Conservation (phyloP, 495 filamentous ascomycete species). For the Penicillium cataractarum region DNA sequence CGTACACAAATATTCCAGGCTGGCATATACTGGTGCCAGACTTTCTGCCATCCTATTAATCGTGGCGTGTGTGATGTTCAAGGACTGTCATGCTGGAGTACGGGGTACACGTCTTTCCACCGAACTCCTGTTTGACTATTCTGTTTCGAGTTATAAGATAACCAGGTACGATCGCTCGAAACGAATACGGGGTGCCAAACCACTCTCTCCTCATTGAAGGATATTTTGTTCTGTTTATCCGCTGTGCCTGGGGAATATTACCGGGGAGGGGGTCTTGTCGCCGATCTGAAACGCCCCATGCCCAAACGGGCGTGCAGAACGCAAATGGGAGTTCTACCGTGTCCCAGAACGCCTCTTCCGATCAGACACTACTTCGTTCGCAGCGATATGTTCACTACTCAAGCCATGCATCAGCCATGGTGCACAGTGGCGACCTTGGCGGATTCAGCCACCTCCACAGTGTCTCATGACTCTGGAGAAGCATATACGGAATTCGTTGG, state of each 20-base stretch:
- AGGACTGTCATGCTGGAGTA: background rate
- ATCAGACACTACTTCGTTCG: background rate
- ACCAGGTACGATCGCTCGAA: background rate
- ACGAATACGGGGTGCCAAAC: background rate
- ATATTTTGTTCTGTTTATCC: conserved; percentile 13
- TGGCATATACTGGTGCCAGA: background rate
- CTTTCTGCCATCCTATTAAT: background rate
- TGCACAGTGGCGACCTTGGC: conserved; percentile 15
- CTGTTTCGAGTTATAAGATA: conserved; percentile 12
- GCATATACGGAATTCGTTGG: no score
- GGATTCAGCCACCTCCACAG: conserved; percentile 10
- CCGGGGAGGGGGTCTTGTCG: conserved; percentile 14
- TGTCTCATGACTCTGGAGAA: conserved; percentile 19
- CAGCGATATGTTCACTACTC: conserved; percentile 5
- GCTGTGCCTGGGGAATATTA: conserved; percentile 10
- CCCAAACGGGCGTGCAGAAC: conserved; percentile 20
- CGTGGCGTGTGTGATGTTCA: background rate
- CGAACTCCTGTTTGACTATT: background rate
- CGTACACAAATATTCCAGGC: background rate
- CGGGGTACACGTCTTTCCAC: background rate
- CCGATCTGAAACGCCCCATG: conserved; percentile 29
- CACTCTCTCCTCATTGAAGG: conserved; percentile 22
- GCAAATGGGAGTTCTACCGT: background rate
- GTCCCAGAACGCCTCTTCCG: conserved; percentile 15
- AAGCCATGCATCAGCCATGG: conserved; percentile 14